Evolutionary conservation across 2,329 filamentous ascomycete species (phyloP), one percentile per base, ranked within the genome.

Genomic region (Domatiomyces globalis): DNA sequence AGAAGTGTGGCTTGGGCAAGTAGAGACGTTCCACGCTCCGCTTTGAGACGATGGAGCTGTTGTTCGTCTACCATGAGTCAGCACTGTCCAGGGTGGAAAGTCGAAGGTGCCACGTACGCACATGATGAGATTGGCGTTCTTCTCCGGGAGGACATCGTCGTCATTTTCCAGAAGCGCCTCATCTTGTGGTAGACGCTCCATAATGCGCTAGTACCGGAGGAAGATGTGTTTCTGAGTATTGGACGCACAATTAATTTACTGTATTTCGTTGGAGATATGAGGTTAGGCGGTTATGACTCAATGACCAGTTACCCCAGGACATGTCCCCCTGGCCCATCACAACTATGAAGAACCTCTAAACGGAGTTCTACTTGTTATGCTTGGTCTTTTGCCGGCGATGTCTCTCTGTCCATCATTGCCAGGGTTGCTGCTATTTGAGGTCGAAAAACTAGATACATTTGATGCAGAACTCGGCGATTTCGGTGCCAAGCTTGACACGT

Each of bases 1-100:
- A 90, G 71, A 86, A 94, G 65, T 94, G 85, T 25, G 84, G 79
- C 62, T 94, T 81, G 36, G 83, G 75, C 63, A 85, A 83, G 66
- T 95, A 95, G 12, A 94, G 72, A 60, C 83, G 83, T 64, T 95
- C 88, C n/a, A 95, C 89, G 61, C 87, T 92, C 59, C 88, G 75
- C 66, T 95, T 95, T 12, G 88, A 95, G 15, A 89, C 83, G 59
- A 95, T 95, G 63, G 86, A 94, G 67, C 85, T 90, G 64, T 82
- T 89, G 65, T 95, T 95, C 52, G 88, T 95, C 79, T 85, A 61
- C 48, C 33, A 20, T 52, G 33, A 48, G 36, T 20, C 43, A 45
- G 43, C 43, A 6, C 12, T 27, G 43, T 45, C 12, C 22, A 10
- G 8, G 33, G 4, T 20, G 27, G 12, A 42, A 9, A 18, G 8